Evolutionary conservation across 768 basidiomycete genomes (phyloP).

Genomic region (Coprinopsis sp.): DNA sequence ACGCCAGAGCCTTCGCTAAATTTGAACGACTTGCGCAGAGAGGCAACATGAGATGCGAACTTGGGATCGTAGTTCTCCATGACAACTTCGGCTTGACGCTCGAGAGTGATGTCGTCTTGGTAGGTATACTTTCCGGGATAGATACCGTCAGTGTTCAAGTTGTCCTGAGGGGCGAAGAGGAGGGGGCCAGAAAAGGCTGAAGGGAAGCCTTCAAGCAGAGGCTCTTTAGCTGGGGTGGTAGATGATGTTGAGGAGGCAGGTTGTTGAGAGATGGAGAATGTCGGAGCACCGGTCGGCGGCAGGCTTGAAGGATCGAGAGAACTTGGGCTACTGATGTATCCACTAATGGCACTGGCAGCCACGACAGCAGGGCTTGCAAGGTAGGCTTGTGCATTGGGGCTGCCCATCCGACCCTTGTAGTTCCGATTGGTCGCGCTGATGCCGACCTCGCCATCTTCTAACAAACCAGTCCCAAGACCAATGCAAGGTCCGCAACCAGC

Average conservation of each 20-base stretch:
- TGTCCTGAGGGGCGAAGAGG: conserved; percentile 95
- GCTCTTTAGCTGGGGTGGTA: conserved; percentile 40
- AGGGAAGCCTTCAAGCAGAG: conserved; percentile 81
- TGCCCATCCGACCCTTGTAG: conserved; percentile 98
- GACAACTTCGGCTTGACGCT: conserved; percentile 89
- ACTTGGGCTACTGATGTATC: conserved; percentile 83
- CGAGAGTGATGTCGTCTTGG: conserved; percentile 97
- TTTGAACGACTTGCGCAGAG: conserved; percentile 32
- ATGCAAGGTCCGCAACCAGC: conserved; percentile 99
- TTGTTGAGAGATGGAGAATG: conserved; percentile 47
- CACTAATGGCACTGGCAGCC: conserved; percentile 90
- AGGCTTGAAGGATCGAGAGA: conserved; percentile 50
- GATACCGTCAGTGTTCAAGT: conserved; percentile 96
- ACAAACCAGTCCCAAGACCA: conserved; percentile 85
- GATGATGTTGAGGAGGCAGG: conserved; percentile 25
- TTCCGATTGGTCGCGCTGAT: conserved; percentile 99
- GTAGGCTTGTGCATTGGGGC: conserved; percentile 92
- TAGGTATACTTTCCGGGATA: conserved; percentile 99
- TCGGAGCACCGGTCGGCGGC: conserved; percentile 49
- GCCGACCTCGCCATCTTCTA: conserved; percentile 92
- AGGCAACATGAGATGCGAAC: conserved; percentile 69
- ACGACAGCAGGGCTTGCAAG: conserved; percentile 96
- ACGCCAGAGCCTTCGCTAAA: conserved; percentile 20
- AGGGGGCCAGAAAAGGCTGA: conserved; percentile 74
- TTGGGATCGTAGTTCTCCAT: conserved; percentile 98